Evolutionary conservation across 257 asterid genomes (phyloP).

Genomic region (Salvia hispanica): DNA sequence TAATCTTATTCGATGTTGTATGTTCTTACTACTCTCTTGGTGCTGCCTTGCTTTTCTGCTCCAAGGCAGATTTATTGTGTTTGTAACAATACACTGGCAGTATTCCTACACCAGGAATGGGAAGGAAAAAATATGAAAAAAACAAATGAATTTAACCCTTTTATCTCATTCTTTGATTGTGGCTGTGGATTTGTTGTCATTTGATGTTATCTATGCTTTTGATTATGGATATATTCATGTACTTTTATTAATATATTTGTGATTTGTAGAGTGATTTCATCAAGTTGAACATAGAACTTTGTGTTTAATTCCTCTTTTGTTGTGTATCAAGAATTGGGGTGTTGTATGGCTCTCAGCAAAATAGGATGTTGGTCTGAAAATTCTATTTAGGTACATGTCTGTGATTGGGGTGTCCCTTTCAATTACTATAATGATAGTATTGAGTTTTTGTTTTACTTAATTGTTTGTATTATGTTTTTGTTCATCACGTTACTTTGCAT

Average conservation of each 20-base stretch:
- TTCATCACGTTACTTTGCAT: constrained; percentile 61
- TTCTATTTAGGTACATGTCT: constrained; percentile 52
- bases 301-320: too few species aligned
- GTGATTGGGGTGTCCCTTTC: constrained; percentile 41
- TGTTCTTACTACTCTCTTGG: constrained; percentile 29
- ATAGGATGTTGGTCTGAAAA: constrained; percentile 52
- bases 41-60: constrained; percentile 41
- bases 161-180: constrained; percentile 25
- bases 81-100: constrained; percentile 40
- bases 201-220: not conserved
- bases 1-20: constrained; percentile 38
- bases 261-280: too few species aligned
- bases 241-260: too few species aligned
- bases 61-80: constrained; percentile 46
- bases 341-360: constrained; percentile 35
- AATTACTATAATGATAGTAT: constrained; percentile 26
- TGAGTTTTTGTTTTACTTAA: constrained; percentile 30
- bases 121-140: not conserved
- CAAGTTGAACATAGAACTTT: too few species aligned
- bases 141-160: constrained; percentile 32
- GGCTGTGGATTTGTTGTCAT: not conserved
- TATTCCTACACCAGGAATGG: constrained; percentile 43
- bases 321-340: too few species aligned
- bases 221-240: too few species aligned
- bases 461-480: constrained; percentile 32